Evolutionary conservation across 495 filamentous ascomycete species (phyloP), one percentile per base, ranked within the genome.

Genomic region (Extremus antarcticus): DNA sequence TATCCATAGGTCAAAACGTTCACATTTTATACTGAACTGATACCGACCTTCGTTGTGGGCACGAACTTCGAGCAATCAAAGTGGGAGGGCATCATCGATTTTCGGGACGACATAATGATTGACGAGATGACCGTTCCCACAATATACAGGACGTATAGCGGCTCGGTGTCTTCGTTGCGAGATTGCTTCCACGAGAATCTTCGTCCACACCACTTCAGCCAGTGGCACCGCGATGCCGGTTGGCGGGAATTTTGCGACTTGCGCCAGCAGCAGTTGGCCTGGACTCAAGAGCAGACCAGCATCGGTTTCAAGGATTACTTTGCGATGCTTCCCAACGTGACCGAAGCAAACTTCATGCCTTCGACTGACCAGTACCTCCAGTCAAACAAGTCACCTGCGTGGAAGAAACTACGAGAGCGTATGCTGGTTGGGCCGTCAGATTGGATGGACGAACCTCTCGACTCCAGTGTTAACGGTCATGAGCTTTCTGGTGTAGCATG

Each of bases 11-110:
- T n/a, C n/a, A 41, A 43, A 21, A 46, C 7, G 11, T 43, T 57
- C 48, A 57, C 48, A 1, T 51, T 57, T 23, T 39, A 53, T 32
- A 25, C 19, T n/a, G n/a, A n/a, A n/a, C n/a, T n/a, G n/a, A n/a
- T n/a, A n/a, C n/a, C 47, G 54, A 57, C 20, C 10, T 51, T 10
- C 15, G 43, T 3, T 48, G 47, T 1, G 9, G 20, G 16, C 46
- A 21, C 17, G 20, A 48, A n/a, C 9, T 39, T 9, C n/a, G 35
- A 39, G 9, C 35, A n/a, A 39, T n/a, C 9, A 9, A n/a, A 39
- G 9, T 39, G 35, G 35, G 35, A 39, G n/a, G 9, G n/a, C 9
- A 39, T 9, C 9, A 39, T 39, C 35, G 35, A 39, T 39, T 39
- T 9, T 39, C 35, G 35, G n/a, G n/a, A n/a, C n/a, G n/a, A n/a